Evolutionary conservation across 1,139 yeast genomes (phyloP).

Genomic region (Hansenula sp.): DNA sequence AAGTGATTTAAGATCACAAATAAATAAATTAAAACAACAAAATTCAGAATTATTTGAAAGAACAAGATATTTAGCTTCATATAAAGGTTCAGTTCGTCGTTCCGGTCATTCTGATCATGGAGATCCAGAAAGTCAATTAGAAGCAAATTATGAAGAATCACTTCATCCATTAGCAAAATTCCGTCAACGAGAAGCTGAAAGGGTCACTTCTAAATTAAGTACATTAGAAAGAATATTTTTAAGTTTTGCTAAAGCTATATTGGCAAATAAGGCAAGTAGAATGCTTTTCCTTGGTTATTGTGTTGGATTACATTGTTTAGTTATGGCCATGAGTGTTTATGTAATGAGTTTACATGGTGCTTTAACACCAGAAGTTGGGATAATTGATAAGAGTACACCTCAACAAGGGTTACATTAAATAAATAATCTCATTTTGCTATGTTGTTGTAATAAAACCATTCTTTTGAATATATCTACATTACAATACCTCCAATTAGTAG

Average conservation of each 20-base stretch:
- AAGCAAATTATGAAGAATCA: slow-evolving; percentile 67
- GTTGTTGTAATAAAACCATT: no score
- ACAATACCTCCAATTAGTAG: no score
- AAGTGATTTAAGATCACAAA: slow-evolving; percentile 59
- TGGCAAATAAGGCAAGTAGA: slow-evolving; percentile 71
- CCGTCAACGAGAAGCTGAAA: slow-evolving; percentile 70
- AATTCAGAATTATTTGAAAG: slow-evolving; percentile 79
- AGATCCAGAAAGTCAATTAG: slow-evolving; percentile 57
- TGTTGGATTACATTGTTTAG: slow-evolving; percentile 66
- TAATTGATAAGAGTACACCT: slow-evolving; percentile 16
- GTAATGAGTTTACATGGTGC: slow-evolving; percentile 45
- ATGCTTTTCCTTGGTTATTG: slow-evolving; percentile 73
- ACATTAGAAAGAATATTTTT: slow-evolving; percentile 79
- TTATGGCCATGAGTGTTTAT: slow-evolving; percentile 61
- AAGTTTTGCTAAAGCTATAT: slow-evolving; percentile 65
- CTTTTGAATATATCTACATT: no score
- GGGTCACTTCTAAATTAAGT: slow-evolving; percentile 68
- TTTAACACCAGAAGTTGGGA: slow-evolving; percentile 44
- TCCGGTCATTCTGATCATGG: slow-evolving; percentile 9
- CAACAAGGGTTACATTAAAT: background rate
- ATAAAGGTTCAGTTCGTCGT: slow-evolving; percentile 23
- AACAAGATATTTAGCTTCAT: slow-evolving; percentile 68
- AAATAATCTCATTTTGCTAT: no score
- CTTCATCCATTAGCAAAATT: slow-evolving; percentile 84
- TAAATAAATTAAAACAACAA: slow-evolving; percentile 62